Evolutionary conservation across 23 red algal genomes (phyloP).

Genomic region (Gracilaria gracilis): DNA sequence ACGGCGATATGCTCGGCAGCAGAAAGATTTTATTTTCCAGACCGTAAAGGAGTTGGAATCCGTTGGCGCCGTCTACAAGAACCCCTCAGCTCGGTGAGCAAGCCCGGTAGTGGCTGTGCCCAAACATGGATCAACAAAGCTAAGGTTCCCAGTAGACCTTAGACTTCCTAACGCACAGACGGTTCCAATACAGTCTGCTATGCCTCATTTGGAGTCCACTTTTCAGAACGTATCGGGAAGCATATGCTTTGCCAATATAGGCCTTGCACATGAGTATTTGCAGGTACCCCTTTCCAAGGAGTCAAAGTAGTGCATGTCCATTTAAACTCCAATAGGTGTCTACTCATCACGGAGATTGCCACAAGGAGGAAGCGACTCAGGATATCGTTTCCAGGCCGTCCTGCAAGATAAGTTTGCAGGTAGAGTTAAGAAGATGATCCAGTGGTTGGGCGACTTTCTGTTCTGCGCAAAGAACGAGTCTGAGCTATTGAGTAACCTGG

Average conservation of each 20-base stretch:
- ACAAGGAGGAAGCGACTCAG: slow-evolving; percentile 26
- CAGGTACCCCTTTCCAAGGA: slow-evolving; percentile 12
- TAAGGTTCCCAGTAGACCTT: slow-evolving; percentile 26
- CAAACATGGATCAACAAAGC: not conserved
- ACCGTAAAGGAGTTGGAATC: not conserved
- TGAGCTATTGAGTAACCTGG: slow-evolving; percentile 12
- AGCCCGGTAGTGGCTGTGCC: not conserved
- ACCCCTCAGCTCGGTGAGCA: slow-evolving; percentile 10
- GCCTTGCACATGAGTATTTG: not conserved
- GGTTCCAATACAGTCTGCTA: not conserved
- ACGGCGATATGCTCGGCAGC: not conserved
- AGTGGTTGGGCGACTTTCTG: slow-evolving; percentile 50
- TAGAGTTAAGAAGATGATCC: not conserved
- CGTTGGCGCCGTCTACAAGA: not conserved
- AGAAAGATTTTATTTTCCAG: not conserved
- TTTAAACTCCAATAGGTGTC: slow-evolving; percentile 33
- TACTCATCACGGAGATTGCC: slow-evolving; percentile 19
- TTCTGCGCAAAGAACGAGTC: slow-evolving; percentile 18
- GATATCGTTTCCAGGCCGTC: slow-evolving; percentile 19
- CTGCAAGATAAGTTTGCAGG: not conserved
- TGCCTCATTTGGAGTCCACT: not conserved
- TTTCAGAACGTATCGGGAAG: not conserved
- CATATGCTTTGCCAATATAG: not conserved
- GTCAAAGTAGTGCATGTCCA: slow-evolving; percentile 23
- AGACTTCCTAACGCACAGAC: not conserved